These are phyloP conservation scores for Scutellaria baicalensis DNA, from an alignment of 257 asterid species.

Conservation along the genomic window DNA sequence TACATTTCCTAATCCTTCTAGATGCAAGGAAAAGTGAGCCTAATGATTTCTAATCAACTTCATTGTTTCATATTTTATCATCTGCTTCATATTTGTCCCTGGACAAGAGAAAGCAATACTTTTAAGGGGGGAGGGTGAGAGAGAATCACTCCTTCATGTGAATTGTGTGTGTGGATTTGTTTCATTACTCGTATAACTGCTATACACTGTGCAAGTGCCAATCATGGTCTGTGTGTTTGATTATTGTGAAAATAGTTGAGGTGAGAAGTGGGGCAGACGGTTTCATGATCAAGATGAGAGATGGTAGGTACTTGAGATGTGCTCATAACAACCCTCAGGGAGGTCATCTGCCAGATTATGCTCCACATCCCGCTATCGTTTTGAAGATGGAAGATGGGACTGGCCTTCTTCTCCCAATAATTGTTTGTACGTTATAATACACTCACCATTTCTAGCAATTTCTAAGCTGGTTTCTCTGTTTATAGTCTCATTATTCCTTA, in stretches of 20 bases:
- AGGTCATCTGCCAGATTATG: conserved; percentile 68
- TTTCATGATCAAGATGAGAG: conserved; percentile 96
- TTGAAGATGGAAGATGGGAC: conserved; percentile 97
- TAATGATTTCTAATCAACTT: too few relatives aligned
- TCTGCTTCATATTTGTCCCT: too few relatives aligned
- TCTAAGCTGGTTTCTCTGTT: background rate
- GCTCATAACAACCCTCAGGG: conserved; percentile 79
- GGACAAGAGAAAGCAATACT: too few relatives aligned
- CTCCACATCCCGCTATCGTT: conserved; percentile 97
- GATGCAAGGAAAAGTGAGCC: too few relatives aligned
- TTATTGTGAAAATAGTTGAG: conserved; percentile 54
- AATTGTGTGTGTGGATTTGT: background rate
- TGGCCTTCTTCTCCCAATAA: conserved; percentile 87
- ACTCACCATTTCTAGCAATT: background rate
- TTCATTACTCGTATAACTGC: background rate
- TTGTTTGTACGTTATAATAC: conserved; percentile 61
- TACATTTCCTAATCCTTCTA: too few relatives aligned
- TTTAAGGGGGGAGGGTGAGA: background rate
- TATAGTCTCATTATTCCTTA: background rate
- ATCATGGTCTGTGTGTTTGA: background rate
- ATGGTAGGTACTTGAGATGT: conserved; percentile 73
- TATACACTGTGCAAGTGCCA: background rate
- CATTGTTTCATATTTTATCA: too few relatives aligned
- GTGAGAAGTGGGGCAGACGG: conserved; percentile 94
- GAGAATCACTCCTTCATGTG: background rate